Conservation (phyloP, 768 basidiomycete species). For the Rhodocollybia butyracea region DNA sequence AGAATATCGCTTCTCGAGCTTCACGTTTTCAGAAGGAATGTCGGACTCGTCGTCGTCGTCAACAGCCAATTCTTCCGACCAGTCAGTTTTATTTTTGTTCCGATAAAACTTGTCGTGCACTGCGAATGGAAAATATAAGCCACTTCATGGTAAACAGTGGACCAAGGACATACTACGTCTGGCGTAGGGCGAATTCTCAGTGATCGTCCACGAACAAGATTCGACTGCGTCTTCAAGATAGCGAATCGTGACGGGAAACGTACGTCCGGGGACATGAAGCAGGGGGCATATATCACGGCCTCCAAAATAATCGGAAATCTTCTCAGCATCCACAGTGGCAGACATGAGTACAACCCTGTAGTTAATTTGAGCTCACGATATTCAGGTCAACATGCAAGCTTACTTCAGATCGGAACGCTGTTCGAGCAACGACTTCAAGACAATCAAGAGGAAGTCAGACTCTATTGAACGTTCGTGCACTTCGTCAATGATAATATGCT, state of each 20-base stretch:
- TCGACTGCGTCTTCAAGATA: conserved; percentile 94
- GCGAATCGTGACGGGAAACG: conserved; percentile 84
- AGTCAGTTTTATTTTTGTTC: conserved; percentile 62
- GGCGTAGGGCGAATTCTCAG: conserved; percentile 80
- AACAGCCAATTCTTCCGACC: conserved; percentile 68
- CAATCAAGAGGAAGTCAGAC: conserved; percentile 93
- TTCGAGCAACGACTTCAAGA: conserved; percentile 78
- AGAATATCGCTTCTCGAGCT: conserved; percentile 80
- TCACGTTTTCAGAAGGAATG: conserved; percentile 37
- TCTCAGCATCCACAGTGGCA: conserved; percentile 89
- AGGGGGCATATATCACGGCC: conserved; percentile 70
- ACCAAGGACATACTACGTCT: conserved; percentile 48
- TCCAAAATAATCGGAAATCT: conserved; percentile 56
- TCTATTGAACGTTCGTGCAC: conserved; percentile 97
- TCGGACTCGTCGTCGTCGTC: conserved; percentile 71
- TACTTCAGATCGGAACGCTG: conserved; percentile 85
- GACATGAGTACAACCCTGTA: conserved; percentile 91
- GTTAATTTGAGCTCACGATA: conserved; percentile 1
- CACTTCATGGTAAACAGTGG: neutral
- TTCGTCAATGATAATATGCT: conserved; percentile 97
- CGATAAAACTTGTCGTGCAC: conserved; percentile 64
- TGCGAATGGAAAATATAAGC: conserved; percentile 25
- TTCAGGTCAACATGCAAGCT: conserved; percentile 12
- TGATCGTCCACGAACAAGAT: conserved; percentile 71
- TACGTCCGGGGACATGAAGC: conserved; percentile 88